Evolutionary conservation across 2,329 filamentous ascomycete genomes (phyloP).

Genomic region (Nigrospora osmanthi): DNA sequence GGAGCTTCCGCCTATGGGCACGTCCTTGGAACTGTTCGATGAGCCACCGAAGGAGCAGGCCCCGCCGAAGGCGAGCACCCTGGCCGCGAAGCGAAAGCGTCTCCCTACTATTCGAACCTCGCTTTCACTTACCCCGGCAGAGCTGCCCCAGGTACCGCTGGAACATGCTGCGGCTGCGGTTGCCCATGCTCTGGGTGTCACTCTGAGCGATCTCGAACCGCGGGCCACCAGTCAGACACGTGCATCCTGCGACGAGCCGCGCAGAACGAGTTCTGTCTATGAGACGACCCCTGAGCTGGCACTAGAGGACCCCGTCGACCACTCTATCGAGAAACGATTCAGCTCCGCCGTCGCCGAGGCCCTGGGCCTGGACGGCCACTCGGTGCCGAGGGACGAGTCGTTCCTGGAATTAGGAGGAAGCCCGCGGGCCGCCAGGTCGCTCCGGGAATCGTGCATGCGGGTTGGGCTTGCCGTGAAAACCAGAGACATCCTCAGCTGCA

Average conservation of each 20-base stretch:
- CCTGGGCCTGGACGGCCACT: conserved; percentile 21
- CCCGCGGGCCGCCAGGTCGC: conserved; percentile 22
- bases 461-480: conserved; percentile 26
- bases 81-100: conserved; percentile 6
- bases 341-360: conserved; percentile 26
- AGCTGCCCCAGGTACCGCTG: conserved; percentile 10
- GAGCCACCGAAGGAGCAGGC: not conserved
- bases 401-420: conserved; percentile 36
- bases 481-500: conserved; percentile 33
- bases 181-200: conserved; percentile 18
- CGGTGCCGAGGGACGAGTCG: conserved; percentile 30
- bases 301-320: conserved; percentile 2
- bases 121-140: conserved; percentile 4
- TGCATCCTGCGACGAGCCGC: not conserved
- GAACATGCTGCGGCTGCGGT: conserved; percentile 14
- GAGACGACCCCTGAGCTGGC: not conserved
- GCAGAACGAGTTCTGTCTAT: conserved; percentile 14
- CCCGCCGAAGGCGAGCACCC: not conserved
- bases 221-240: conserved; percentile 6
- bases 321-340: conserved; percentile 20
- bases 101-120: conserved; percentile 12
- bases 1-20: conserved; percentile 2
- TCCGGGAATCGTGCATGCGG: conserved; percentile 25
- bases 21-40: conserved; percentile 3
- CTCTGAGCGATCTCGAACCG: conserved; percentile 17